Base-by-base conservation (phyloP, 192 early-diverging fungal genomes). In the Coemansia sp. region DNA sequence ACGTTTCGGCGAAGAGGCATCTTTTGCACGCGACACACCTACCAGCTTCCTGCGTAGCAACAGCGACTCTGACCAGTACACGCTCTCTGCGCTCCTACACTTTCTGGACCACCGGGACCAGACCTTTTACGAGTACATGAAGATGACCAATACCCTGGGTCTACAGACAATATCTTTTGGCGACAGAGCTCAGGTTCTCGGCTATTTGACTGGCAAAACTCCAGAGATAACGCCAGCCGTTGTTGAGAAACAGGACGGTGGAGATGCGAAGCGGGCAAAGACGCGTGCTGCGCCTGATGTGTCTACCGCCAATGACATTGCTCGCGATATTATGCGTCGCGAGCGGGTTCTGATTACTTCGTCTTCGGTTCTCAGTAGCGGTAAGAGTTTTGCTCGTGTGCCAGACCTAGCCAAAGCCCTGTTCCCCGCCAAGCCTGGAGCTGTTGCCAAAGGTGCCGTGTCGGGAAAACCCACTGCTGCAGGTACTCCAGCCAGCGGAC, bases 41-140 rank as follows among this genome's bases (percentile, higher is more conserved):
- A 89, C 89, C 6, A 84, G 83, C 56, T 85, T 86, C 67, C 74
- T 77, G 62, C 86, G 87, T 31, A 77, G 71, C 61, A 81, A 85
- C 61, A 80, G 78, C n/a, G 79, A 85, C 11, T 73, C 83, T 40
- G 89, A 89, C 61, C 84, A 81, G 0, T 94, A 95, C 74, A 84
- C 85, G 11, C 80, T 94, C 5, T 87, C 86, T 19, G 87, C 93
- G 2, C 80, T 96, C 3, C 72, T 95, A 40, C 89, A 89, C 70
- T 88, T 93, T 31, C 82, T 91, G 10, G 84, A 86, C 61, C 85
- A 90, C 63, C 76, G 84, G 15, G 75, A 88, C 41, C 74, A 88
- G 58, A 88, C 87, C 62, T 90, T 91, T 22, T 78, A 90, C 60
- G 87, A 87, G 60, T 96, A 95, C 77, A 85, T 93, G 51, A 86